These are phyloP conservation scores for Filobasidium floriforme DNA, from an alignment of 768 basidiomycete genomes.

Conservation along the genomic window DNA sequence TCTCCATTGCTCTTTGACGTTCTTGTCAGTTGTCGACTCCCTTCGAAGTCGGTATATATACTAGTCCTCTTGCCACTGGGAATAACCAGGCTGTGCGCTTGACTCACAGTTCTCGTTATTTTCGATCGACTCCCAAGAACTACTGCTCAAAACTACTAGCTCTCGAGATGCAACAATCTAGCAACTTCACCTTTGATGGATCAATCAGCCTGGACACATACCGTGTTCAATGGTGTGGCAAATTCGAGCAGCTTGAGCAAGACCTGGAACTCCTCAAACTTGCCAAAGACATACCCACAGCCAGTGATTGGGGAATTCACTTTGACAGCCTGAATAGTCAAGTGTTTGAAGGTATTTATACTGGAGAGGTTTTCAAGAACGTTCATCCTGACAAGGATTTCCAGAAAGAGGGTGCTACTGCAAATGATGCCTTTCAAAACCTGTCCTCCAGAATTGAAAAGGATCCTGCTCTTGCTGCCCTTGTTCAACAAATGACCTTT, in stretches of 20 bases:
- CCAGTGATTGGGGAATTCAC: neutral
- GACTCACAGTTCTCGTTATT: too few relatives aligned
- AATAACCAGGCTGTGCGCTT: too few relatives aligned
- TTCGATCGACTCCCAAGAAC: too few relatives aligned
- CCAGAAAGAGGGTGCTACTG: neutral
- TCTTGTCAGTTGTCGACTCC: too few relatives aligned
- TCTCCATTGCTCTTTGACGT: too few relatives aligned
- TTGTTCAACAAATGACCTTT: neutral
- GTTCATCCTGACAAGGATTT: constrained; percentile 1
- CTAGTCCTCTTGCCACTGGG: too few relatives aligned
- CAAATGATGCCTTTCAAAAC: neutral
- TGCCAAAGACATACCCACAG: neutral
- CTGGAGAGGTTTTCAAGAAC: neutral
- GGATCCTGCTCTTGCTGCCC: neutral
- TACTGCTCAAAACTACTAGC: too few relatives aligned
- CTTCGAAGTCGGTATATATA: too few relatives aligned
- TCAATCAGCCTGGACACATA: neutral
- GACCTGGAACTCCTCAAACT: neutral
- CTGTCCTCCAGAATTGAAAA: neutral
- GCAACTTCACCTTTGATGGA: neutral
- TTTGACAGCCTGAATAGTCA: neutral
- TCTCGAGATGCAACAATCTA: too few relatives aligned
- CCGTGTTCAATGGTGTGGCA: neutral
- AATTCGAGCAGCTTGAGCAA: neutral
- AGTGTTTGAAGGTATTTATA: neutral